Percentiles rank a stretch among this genome's conserved stretches.
These are phyloP conservation scores for Morella rubra DNA, from an alignment of 306 rosid genomes.

Conservation along the genomic window DNA sequence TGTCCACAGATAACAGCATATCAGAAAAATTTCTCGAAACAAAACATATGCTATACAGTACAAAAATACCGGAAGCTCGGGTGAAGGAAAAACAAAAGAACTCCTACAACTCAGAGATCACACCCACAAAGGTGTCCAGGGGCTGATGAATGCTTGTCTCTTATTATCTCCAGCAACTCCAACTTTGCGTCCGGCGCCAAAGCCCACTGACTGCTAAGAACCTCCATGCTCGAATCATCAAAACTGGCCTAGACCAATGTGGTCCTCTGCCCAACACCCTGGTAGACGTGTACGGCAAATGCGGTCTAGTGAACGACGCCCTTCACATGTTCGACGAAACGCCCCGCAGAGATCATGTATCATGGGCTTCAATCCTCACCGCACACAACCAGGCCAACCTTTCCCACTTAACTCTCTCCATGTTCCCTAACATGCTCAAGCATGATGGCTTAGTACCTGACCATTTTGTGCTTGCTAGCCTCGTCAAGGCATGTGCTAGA, in stretches of 20 bases:
- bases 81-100: too few species aligned
- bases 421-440: slow-evolving; percentile 42
- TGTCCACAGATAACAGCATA: too few species aligned
- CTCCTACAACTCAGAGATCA: too few species aligned
- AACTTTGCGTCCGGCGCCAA: slow-evolving; percentile 48
- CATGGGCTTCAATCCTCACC: slow-evolving; percentile 81
- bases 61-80: too few species aligned
- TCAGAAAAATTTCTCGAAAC: too few species aligned
- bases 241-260: slow-evolving; percentile 43
- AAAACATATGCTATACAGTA: too few species aligned
- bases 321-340: slow-evolving; percentile 62
- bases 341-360: too few species aligned
- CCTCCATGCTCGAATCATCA: slow-evolving; percentile 62
- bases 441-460: slow-evolving; percentile 52
- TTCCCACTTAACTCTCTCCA: slow-evolving; percentile 46
- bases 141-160: slow-evolving; percentile 50
- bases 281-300: slow-evolving; percentile 52
- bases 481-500: slow-evolving; percentile 64
- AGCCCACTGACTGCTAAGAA: slow-evolving; percentile 34
- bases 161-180: slow-evolving; percentile 46
- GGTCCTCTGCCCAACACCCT: slow-evolving; percentile 67
- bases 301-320: slow-evolving; percentile 56
- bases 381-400: slow-evolving; percentile 65
- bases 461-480: slow-evolving; percentile 72
- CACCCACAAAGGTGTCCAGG: not conserved